phyloP scores from a whole-genome alignment of 352 stramenopile species.

The Nothophytophthora sp. region DNA sequence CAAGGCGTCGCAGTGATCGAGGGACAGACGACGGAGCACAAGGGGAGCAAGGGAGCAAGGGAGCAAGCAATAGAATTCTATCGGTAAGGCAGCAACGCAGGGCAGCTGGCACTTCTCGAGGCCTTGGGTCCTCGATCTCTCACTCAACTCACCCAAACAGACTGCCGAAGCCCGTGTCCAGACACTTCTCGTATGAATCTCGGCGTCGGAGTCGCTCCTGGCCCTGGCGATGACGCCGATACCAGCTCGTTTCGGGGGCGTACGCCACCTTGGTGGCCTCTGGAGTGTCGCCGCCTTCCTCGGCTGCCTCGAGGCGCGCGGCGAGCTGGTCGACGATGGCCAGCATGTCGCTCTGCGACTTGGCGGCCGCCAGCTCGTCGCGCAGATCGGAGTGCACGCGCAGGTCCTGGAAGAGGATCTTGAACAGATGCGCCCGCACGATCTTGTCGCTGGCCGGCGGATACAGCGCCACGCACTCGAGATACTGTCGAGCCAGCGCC shows the following conservation, averaged over 20 bases:
- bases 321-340: slow-evolving; percentile 60
- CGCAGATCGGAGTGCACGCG: slow-evolving; percentile 78
- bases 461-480: slow-evolving; percentile 84
- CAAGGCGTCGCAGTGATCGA: too few species aligned
- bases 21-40: too few species aligned
- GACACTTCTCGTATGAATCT: slow-evolving; percentile 56
- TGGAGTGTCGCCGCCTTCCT: slow-evolving; percentile 8
- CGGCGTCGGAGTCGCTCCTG: slow-evolving; percentile 61
- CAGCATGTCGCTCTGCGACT: slow-evolving; percentile 56
- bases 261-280: slow-evolving; percentile 37
- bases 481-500: slow-evolving; percentile 91
- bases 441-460: slow-evolving; percentile 85
- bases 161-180: slow-evolving; percentile 52
- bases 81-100: slow-evolving; percentile 27
- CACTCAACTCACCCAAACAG: slow-evolving; percentile 42
- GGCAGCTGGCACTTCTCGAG: too few species aligned
- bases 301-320: slow-evolving; percentile 28
- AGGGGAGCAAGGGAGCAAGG: too few species aligned
- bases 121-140: too few species aligned
- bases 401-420: slow-evolving; percentile 88
- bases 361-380: slow-evolving; percentile 52
- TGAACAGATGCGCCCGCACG: slow-evolving; percentile 88
- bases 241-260: slow-evolving; percentile 72
- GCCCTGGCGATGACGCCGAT: slow-evolving; percentile 78
- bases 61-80: slow-evolving; percentile 43